Evolutionary conservation across 139 green algal species (phyloP).

Genomic region (Micractinium sp.): DNA sequence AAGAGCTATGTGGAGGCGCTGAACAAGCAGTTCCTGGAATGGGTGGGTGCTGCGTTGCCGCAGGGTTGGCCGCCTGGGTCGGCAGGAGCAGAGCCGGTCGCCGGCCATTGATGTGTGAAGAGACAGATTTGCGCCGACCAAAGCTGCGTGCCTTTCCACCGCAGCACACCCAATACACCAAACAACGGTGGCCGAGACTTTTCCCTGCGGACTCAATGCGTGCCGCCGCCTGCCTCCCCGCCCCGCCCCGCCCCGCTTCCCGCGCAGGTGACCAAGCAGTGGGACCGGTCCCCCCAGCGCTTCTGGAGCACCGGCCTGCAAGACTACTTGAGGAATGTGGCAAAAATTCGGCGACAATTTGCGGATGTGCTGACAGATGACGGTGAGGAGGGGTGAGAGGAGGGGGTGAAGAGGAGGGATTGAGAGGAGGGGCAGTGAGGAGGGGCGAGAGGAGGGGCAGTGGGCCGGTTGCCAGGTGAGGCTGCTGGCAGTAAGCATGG

Average conservation of each 20-base stretch:
- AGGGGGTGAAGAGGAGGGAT: not conserved
- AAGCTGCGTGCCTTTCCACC: too few species aligned
- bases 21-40: constrained; percentile 51
- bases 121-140: too few species aligned
- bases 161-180: too few species aligned
- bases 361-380: constrained; percentile 34
- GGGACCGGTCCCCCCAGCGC: constrained; percentile 24
- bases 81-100: too few species aligned
- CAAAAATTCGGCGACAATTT: constrained; percentile 54
- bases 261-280: constrained; percentile 28
- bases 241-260: not conserved
- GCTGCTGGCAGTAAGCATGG: not conserved
- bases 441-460: not conserved
- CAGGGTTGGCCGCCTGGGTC: too few species aligned
- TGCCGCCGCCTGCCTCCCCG: not conserved
- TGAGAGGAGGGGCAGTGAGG: too few species aligned
- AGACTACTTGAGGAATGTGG: constrained; percentile 52
- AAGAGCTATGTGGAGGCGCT: constrained; percentile 39
- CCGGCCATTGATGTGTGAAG: too few species aligned
- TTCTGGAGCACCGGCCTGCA: constrained; percentile 42
- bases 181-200: too few species aligned
- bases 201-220: not conserved
- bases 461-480: too few species aligned
- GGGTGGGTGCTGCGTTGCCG: too few species aligned
- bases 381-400: not conserved